Evolutionary conservation across 2,329 filamentous ascomycete genomes (phyloP), one percentile per base, ranked within the genome.

Genomic region (Botryotinia convoluta): DNA sequence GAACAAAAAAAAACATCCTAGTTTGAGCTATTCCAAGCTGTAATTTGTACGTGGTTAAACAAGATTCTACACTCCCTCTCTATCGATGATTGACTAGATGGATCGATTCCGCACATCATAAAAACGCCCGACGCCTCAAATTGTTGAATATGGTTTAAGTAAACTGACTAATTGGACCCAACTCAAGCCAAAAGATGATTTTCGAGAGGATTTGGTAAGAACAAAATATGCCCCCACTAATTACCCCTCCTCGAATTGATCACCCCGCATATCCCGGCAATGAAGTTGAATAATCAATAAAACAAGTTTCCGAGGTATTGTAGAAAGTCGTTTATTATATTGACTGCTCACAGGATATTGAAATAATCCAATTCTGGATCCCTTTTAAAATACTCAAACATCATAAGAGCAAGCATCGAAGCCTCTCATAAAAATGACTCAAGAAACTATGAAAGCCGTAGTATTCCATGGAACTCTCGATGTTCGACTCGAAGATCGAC

Each of bases 391-490:
- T 1, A 39, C 37, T 10, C 32, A 12, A 29, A 51, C 35, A 39
- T n/a, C 22, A 29, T 37, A n/a, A 35, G 8, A 44, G 26, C 10
- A 32, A 32, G 42, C 22, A 26, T 45, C 20, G 7, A 32, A 59
- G 0, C 20, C 12, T 35, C 4, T 44, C 51, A 68, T 61, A 3
- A 71, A 37, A 45, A 78, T 79, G 77, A 61, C 77, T 20, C 76
- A 77, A 63, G 79, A 79, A 75, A 93, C 88, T 0, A 97, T 98
- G 95, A 92, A 93, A 82, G 94, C 94, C 44, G 93, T 98, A 44
- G 88, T 97, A 72, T 97, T 97, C 84, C 91, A 95, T 75, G 93
- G 92, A 8, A 76, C 74, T 14, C 62, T 79, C 20, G 73, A 79
- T 37, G 76, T 80, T 16, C 61, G 71, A 35, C 68, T 98, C 72